phyloP scores from a whole-genome alignment of 1,284 basidiomycete genomes.

The Cerrena zonata region DNA sequence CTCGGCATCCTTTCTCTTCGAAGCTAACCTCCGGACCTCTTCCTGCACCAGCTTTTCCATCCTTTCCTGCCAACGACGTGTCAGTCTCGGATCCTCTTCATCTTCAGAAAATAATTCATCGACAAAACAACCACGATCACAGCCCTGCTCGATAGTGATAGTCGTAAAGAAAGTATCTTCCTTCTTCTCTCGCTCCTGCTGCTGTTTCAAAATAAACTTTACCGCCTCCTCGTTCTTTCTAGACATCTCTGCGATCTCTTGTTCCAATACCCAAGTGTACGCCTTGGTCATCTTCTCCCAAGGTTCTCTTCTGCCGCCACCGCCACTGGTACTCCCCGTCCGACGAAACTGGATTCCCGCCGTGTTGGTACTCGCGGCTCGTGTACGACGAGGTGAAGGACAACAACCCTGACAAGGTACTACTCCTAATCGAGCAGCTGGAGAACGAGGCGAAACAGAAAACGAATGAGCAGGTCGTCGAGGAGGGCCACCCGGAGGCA shows the following conservation, averaged over 20 bases:
- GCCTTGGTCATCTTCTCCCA: slow-evolving; percentile 41
- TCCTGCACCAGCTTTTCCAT: slow-evolving; percentile 28
- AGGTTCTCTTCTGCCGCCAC: too few species aligned
- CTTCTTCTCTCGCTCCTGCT: slow-evolving; percentile 28
- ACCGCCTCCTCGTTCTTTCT: slow-evolving; percentile 47
- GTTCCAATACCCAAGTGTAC: slow-evolving; percentile 52
- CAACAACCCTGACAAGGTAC: background rate
- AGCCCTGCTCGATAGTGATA: slow-evolving; percentile 21
- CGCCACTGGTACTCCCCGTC: background rate
- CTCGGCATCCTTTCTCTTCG: slow-evolving; percentile 24
- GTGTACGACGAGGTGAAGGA: slow-evolving; percentile 2
- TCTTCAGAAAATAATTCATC: slow-evolving; percentile 46
- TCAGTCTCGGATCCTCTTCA: slow-evolving; percentile 46
- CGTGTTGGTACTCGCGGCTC: background rate
- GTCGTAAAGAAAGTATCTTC: slow-evolving; percentile 15
- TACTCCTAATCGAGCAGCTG: background rate
- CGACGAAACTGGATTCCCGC: background rate
- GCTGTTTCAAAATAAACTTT: slow-evolving; percentile 53
- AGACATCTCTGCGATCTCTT: slow-evolving; percentile 39
- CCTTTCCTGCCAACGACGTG: slow-evolving; percentile 29
- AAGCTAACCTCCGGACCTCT: slow-evolving; percentile 28
- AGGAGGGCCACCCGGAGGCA: too few species aligned
- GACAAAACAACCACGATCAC: slow-evolving; percentile 34
- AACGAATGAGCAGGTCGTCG: background rate
- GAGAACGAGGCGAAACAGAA: background rate